Evolutionary conservation across 2,329 filamentous ascomycete species (phyloP), one percentile per base, ranked within the genome.

Genomic region (Cercospora sp.): DNA sequence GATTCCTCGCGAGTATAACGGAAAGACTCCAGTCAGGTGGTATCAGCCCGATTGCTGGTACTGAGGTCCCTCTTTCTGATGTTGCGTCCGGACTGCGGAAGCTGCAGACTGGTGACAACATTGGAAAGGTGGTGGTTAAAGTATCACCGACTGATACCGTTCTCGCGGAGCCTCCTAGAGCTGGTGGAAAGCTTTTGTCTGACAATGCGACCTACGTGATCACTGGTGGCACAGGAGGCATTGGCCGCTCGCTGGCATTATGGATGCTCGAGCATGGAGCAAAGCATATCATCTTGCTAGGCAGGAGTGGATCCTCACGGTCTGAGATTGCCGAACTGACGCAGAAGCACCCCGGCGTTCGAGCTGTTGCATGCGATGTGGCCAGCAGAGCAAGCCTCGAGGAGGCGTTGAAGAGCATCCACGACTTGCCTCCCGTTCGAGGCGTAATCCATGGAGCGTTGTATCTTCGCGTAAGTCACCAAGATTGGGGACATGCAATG

Each of bases 191-290:
- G 16, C 18, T 30, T 4, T 31, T 68, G 28, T 20, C 16, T 7
- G 60, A 62, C 3, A 59, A 68, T 60, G 63, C 63, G 5, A 59
- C 68, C 6, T 70, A 70, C 26, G 13, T 70, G 5, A 59, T 70
- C 8, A 36, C 55, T n/a, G 68, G 68, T 10, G 66, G 68, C 26
- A 51, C 61, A 6, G 66, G 65, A 9, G 68, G 68, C 13, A 63
- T 70, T n/a, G 68, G 68, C 1, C 48, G 60, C n/a, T 16, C 62
- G 23, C 16, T 68, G 13, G 58, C 62, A 16, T n/a, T n/a, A 6
- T 68, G 68, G 68, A 58, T 70, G 59, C 26, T 61, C 12, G 63
- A 65, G 8, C n/a, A 61, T 12, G 68, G 68, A n/a, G 68, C 68
- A 5, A 20, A 39, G 6, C 57, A 65, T 42, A 13, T 69, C 3